Evolutionary conservation across 495 filamentous ascomycete species (phyloP), one percentile per base, ranked within the genome.

Genomic region (Xylaria nigripes): DNA sequence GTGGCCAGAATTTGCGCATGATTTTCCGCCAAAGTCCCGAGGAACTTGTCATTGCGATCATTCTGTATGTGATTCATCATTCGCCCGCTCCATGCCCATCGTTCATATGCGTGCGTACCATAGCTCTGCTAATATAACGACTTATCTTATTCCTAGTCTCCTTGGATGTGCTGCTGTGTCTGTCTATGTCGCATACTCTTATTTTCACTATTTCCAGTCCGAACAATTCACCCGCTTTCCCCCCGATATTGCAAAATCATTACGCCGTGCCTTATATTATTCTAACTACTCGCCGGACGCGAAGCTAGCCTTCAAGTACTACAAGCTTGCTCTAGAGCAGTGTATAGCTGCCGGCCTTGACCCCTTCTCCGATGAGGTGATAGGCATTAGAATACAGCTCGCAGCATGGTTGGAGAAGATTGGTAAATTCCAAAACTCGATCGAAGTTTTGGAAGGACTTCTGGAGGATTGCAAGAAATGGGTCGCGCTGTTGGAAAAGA

Each of bases 231-330:
- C 74, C 25, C 81, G 85, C 42, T 97, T 85, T 71, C 93, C 93
- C 1, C 78, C 84, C 30, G 78, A 84, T 10, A 85, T 97, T 25
- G 86, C 89, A 8, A 81, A 85, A 45, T 77, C 85, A 45, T 76
- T 99, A 12, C 89, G 93, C n/a, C 80, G 81, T 42, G 93, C 87
- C 0, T 73, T 97, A 15, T 96, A 89, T 70, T 95, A 87, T 70
- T 87, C 82, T 61, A 87, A 96, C 61, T 78, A 83, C 57, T 70
- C 79, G 27, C 71, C 83, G 8, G 81, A 93, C 40, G 81, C 86
- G n/a, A 70, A 80, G 45, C 75, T 81, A 45, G 90, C 93, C 2
- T 69, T 94, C 36, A 84, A 86, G 50, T 86, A 89, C 68, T 97
- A 95, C 67, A 81, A 80, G 54, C 74, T 83, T 45, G 93, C 92